Conservation (phyloP, 78 protist genomes). For the Chrysochromulina parva region DNA sequence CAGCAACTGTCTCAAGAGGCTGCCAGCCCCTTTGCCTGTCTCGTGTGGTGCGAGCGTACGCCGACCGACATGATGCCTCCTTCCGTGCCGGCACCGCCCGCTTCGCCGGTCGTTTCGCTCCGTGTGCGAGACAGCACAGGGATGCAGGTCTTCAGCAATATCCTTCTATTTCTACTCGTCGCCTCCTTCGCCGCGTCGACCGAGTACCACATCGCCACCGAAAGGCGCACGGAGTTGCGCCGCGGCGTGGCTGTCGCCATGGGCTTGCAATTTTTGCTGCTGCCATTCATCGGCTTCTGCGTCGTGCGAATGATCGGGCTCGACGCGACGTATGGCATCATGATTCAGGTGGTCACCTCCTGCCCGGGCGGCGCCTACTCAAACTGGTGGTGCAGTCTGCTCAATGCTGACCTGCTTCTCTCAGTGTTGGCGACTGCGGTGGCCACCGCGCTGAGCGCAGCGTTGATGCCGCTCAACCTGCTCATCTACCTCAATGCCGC, state of each 20-base stretch:
- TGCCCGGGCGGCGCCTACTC: constrained; percentile 31
- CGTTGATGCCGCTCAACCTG: constrained; percentile 18
- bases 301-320: not conserved
- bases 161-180: too few species aligned
- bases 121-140: too few species aligned
- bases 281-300: constrained; percentile 18
- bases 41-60: too few species aligned
- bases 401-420: constrained; percentile 36
- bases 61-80: too few species aligned
- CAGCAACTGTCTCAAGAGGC: too few species aligned
- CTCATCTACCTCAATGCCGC: not conserved
- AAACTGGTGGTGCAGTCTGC: constrained; percentile 19
- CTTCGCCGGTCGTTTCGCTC: too few species aligned
- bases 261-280: constrained; percentile 6
- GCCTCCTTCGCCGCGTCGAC: too few species aligned
- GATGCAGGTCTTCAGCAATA: too few species aligned
- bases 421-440: constrained; percentile 17
- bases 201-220: too few species aligned
- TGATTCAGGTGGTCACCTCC: not conserved
- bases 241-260: not conserved
- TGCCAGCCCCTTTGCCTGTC: too few species aligned
- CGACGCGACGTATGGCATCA: not conserved
- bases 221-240: too few species aligned
- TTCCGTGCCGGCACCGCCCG: too few species aligned
- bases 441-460: not conserved